A percentile compares a stretch with the other conserved stretches of the same genome.
phyloP scores from a whole-genome alignment of 2,329 filamentous ascomycete genomes.

The Cytospora leucostoma region DNA sequence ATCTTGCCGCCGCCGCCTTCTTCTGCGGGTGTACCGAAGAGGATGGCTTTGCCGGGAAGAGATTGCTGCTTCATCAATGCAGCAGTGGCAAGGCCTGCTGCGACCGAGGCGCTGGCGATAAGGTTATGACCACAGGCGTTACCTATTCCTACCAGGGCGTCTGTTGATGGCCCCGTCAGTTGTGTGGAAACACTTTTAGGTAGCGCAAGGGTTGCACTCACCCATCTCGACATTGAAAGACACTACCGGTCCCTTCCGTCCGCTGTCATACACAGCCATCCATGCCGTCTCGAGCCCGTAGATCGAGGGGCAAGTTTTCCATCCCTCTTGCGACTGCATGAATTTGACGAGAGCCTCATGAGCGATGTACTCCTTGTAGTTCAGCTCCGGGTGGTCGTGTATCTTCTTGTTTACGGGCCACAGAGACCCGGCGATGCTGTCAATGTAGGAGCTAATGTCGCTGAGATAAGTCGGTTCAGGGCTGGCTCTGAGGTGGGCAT shows the following conservation, averaged over 20 bases:
- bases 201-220: constrained; percentile 23
- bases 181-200: neutral
- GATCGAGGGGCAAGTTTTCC: constrained; percentile 53
- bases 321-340: constrained; percentile 44
- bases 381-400: constrained; percentile 53
- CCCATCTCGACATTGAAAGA: constrained; percentile 52
- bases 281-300: constrained; percentile 56
- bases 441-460: constrained; percentile 43
- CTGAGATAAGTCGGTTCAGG: constrained; percentile 31
- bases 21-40: constrained; percentile 55
- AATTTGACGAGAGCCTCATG: constrained; percentile 53
- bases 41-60: constrained; percentile 46
- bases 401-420: constrained; percentile 52
- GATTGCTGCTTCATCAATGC: constrained; percentile 43
- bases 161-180: constrained; percentile 31
- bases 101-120: constrained; percentile 51
- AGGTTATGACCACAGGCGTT: constrained; percentile 59
- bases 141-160: constrained; percentile 52
- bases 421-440: constrained; percentile 42
- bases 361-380: constrained; percentile 50
- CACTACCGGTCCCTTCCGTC: constrained; percentile 47
- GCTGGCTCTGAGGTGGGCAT: neutral
- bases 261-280: constrained; percentile 50
- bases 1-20: constrained; percentile 46
- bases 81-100: constrained; percentile 49